These are phyloP conservation scores for Osmanthus fragrans DNA, from an alignment of 257 asterid genomes.

Conservation along the genomic window DNA sequence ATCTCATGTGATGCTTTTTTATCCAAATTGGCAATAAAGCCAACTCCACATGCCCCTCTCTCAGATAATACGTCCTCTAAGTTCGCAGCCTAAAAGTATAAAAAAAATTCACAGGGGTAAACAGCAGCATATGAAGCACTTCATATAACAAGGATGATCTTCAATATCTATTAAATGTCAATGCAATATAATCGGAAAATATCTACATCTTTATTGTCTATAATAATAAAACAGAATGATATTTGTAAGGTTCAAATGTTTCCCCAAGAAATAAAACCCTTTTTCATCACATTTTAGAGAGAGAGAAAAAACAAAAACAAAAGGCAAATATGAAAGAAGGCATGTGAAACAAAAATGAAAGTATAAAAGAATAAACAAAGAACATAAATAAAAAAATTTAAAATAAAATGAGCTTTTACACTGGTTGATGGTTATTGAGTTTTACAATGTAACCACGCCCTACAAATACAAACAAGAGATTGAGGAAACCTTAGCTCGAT, in stretches of 20 bases:
- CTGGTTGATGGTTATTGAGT: too few relatives aligned
- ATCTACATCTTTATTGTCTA: background rate
- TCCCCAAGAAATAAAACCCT: background rate
- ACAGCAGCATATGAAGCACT: constrained; percentile 9
- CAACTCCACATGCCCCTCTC: constrained; percentile 98
- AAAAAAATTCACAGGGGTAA: constrained; percentile 7
- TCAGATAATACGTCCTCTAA: constrained; percentile 89
- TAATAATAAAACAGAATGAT: background rate
- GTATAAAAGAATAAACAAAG: background rate
- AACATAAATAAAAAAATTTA: too few relatives aligned
- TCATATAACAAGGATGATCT: constrained; percentile 11
- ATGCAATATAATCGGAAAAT: background rate
- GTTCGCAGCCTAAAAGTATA: constrained; percentile 65
- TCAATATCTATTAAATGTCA: background rate
- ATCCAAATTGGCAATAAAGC: constrained; percentile 92
- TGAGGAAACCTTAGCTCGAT: too few relatives aligned
- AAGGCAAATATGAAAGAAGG: background rate
- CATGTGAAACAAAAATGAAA: constrained; percentile 6
- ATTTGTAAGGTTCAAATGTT: background rate
- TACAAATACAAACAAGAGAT: too few relatives aligned
- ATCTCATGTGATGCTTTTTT: constrained; percentile 73
- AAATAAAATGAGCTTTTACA: too few relatives aligned
- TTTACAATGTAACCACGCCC: too few relatives aligned
- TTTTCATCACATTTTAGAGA: background rate
- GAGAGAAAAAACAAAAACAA: background rate